Conservation (phyloP, 2,329 filamentous ascomycete species). For the Penicillium hesseltinei region DNA sequence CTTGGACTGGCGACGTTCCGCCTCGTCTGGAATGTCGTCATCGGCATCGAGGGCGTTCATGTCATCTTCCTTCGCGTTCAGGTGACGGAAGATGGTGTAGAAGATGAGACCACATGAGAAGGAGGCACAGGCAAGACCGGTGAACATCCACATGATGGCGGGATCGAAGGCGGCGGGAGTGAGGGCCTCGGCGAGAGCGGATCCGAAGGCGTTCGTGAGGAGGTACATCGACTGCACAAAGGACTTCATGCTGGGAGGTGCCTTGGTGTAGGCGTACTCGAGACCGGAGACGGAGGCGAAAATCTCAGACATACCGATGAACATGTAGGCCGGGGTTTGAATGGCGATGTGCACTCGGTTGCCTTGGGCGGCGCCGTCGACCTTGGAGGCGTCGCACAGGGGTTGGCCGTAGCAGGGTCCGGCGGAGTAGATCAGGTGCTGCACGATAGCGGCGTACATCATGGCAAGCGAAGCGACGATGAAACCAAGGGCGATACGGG, state of each 20-base stretch:
- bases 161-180: constrained; percentile 62
- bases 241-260: constrained; percentile 66
- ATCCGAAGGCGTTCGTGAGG: constrained; percentile 58
- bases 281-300: constrained; percentile 66
- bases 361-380: constrained; percentile 34
- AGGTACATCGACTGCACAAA: constrained; percentile 58
- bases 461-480: constrained; percentile 61
- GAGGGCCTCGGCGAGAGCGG: constrained; percentile 61
- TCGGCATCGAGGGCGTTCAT: constrained; percentile 51
- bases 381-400: constrained; percentile 32
- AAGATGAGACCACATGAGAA: constrained; percentile 54
- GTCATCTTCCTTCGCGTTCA: constrained; percentile 50
- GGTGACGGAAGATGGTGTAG: constrained; percentile 50
- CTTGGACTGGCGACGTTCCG: constrained; percentile 16
- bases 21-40: constrained; percentile 24
- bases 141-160: constrained; percentile 65
- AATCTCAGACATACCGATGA: constrained; percentile 54
- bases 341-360: constrained; percentile 47
- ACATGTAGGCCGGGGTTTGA: constrained; percentile 46
- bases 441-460: constrained; percentile 60
- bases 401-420: constrained; percentile 52
- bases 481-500: constrained; percentile 71
- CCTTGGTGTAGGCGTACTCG: constrained; percentile 73
- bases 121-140: constrained; percentile 53
- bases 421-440: constrained; percentile 55